phyloP scores from a whole-genome alignment of 768 basidiomycete species.

The Mycena venus region DNA sequence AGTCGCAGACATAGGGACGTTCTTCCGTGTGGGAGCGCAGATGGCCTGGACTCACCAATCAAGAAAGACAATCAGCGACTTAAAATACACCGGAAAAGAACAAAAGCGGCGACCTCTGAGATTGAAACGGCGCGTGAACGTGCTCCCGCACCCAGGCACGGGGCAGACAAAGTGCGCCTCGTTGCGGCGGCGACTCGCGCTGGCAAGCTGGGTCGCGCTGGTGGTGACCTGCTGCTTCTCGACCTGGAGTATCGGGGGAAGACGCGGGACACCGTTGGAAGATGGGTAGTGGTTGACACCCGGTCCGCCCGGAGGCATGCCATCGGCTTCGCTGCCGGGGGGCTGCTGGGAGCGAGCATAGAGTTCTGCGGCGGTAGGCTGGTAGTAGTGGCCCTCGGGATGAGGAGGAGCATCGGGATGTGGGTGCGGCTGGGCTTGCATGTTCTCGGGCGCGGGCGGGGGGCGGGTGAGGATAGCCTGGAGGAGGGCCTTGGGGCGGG shows the following conservation, averaged over 20 bases:
- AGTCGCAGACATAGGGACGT: constrained; percentile 93
- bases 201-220: constrained; percentile 92
- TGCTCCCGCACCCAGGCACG: constrained; percentile 94
- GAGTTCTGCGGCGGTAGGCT: constrained; percentile 67
- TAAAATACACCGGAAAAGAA: constrained; percentile 7
- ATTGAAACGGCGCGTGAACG: constrained; percentile 96
- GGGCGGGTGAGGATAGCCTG: constrained; percentile 50
- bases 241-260: constrained; percentile 90
- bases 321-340: constrained; percentile 45
- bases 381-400: constrained; percentile 53
- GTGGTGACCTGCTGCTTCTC: constrained; percentile 97
- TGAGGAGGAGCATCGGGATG: constrained; percentile 10
- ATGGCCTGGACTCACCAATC: no score
- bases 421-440: not conserved
- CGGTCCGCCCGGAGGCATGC: constrained; percentile 51
- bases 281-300: constrained; percentile 70
- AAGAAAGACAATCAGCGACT: constrained; percentile 17
- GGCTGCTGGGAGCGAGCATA: constrained; percentile 62
- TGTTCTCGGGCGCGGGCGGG: constrained; percentile 48
- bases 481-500: constrained; percentile 53
- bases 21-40: constrained; percentile 96
- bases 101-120: constrained; percentile 69
- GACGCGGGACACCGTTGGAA: constrained; percentile 63
- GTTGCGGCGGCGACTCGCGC: constrained; percentile 89
- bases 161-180: constrained; percentile 95